These are phyloP conservation scores for Acer saccharum DNA, from an alignment of 345 rosid species.

Conservation along the genomic window DNA sequence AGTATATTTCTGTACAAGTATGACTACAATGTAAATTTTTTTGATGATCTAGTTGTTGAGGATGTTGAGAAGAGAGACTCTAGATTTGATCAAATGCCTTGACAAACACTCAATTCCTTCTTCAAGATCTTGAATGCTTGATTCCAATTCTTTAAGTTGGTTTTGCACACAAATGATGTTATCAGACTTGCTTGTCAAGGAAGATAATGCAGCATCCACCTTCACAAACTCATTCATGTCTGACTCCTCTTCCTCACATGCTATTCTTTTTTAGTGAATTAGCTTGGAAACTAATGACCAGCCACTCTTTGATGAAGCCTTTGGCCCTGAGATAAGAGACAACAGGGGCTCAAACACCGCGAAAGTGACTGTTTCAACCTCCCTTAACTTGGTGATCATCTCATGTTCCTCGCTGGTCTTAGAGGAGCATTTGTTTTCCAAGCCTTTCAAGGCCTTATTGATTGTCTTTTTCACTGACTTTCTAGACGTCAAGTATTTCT, in stretches of 20 bases:
- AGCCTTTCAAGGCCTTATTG: neutral
- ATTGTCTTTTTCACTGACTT: too few relatives aligned
- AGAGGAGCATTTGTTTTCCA: constrained; percentile 20
- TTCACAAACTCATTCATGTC: constrained; percentile 33
- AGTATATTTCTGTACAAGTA: neutral
- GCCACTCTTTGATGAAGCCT: constrained; percentile 23
- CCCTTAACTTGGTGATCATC: constrained; percentile 27
- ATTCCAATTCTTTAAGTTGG: constrained; percentile 30
- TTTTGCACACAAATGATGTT: constrained; percentile 22
- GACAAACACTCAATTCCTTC: constrained; percentile 39
- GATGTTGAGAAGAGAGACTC: constrained; percentile 46
- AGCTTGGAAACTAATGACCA: constrained; percentile 44
- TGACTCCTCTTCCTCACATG: constrained; percentile 22
- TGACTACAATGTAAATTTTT: neutral
- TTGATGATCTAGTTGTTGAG: constrained; percentile 14
- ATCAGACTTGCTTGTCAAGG: constrained; percentile 19
- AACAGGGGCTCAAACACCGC: constrained; percentile 37
- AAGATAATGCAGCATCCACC: constrained; percentile 32
- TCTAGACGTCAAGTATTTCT: too few relatives aligned
- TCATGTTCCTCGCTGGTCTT: constrained; percentile 8
- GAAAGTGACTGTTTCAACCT: constrained; percentile 32
- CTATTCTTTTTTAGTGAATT: constrained; percentile 29
- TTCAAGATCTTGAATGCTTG: constrained; percentile 51
- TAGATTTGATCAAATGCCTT: constrained; percentile 45
- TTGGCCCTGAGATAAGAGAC: constrained; percentile 38